phyloP scores from a whole-genome alignment of 306 rosid genomes.

The Trifolium repens region DNA sequence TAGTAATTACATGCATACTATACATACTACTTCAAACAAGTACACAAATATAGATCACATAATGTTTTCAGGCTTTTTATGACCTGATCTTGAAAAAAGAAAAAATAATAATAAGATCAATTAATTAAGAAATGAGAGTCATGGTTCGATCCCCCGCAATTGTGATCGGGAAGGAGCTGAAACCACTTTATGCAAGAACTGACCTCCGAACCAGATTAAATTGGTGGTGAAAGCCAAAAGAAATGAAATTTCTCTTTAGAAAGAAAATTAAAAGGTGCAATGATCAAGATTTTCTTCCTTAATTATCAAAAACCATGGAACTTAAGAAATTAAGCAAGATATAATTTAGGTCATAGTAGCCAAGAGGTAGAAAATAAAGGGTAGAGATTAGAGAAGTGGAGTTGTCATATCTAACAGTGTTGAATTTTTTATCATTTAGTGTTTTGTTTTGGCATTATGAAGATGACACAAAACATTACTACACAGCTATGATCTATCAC shows the following conservation, averaged over 20 bases:
- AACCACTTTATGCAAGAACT: too few relatives aligned
- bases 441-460: constrained; percentile 50
- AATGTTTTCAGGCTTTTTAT: neutral
- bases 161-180: too few relatives aligned
- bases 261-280: constrained; percentile 31
- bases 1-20: neutral
- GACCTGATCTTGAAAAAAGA: neutral
- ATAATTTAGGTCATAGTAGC: constrained; percentile 41
- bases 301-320: neutral
- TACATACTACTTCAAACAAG: too few relatives aligned
- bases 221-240: too few relatives aligned
- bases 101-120: neutral
- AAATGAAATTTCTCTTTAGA: constrained; percentile 1
- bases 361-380: constrained; percentile 49
- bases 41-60: neutral
- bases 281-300: neutral
- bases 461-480: constrained; percentile 34
- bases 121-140: too few relatives aligned
- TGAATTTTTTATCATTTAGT: constrained; percentile 37
- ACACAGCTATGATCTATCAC: neutral
- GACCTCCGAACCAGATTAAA: too few relatives aligned
- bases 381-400: constrained; percentile 40
- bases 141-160: too few relatives aligned
- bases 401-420: constrained; percentile 60
- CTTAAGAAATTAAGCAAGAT: neutral